Percentiles rank a stretch among this genome's conserved stretches.
Conservation (phyloP, 495 filamentous ascomycete species). For the Gamarada debralockiae region DNA sequence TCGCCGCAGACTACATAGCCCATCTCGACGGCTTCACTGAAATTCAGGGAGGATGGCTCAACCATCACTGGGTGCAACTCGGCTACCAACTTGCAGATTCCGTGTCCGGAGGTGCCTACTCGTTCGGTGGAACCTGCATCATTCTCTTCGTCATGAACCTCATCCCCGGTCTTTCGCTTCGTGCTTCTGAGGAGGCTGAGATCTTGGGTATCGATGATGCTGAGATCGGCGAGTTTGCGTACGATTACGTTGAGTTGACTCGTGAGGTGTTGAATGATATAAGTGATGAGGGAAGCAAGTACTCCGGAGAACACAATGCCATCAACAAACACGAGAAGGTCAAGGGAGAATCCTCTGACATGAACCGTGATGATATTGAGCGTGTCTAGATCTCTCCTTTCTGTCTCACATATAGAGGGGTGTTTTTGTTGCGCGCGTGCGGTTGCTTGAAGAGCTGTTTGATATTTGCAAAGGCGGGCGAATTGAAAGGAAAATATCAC, state of each 20-base stretch:
- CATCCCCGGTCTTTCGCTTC: slow-evolving; percentile 77
- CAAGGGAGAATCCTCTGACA: too few relatives aligned
- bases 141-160: slow-evolving; percentile 88
- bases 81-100: slow-evolving; percentile 89
- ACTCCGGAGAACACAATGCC: too few relatives aligned
- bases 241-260: slow-evolving; percentile 93
- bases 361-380: too few relatives aligned
- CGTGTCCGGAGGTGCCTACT: slow-evolving; percentile 76
- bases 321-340: too few relatives aligned
- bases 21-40: slow-evolving; percentile 66
- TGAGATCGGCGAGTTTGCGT: slow-evolving; percentile 97
- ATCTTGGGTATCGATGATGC: slow-evolving; percentile 90
- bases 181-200: slow-evolving; percentile 80
- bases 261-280: slow-evolving; percentile 73
- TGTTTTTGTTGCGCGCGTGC: not conserved
- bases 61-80: slow-evolving; percentile 85
- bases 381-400: too few relatives aligned
- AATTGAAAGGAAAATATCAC: not conserved
- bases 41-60: slow-evolving; percentile 87
- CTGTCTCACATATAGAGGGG: too few relatives aligned
- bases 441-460: not conserved
- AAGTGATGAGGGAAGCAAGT: slow-evolving; percentile 31
- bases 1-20: slow-evolving; percentile 64
- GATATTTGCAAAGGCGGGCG: not conserved
- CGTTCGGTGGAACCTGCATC: slow-evolving; percentile 78